Percentiles rank a stretch among this genome's conserved stretches.
Evolutionary conservation across 2,329 filamentous ascomycete genomes (phyloP).

Genomic region (Fusarium verrucosum): DNA sequence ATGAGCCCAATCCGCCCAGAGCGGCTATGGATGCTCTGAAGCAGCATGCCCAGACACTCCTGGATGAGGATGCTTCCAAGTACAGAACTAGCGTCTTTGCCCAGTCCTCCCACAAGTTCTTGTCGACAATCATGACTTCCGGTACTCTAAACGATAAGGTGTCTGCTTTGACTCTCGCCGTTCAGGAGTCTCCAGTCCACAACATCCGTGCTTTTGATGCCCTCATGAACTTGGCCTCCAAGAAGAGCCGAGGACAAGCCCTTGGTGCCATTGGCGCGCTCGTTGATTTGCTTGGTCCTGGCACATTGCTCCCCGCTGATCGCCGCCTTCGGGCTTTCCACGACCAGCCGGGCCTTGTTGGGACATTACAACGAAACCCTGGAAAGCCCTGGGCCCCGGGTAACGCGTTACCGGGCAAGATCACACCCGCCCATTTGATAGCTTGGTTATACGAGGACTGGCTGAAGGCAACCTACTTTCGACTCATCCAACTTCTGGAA

Average conservation of each 20-base stretch:
- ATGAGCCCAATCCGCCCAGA: slow-evolving; percentile 56
- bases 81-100: slow-evolving; percentile 80
- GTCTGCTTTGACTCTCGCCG: slow-evolving; percentile 89
- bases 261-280: slow-evolving; percentile 91
- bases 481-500: slow-evolving; percentile 89
- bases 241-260: slow-evolving; percentile 92
- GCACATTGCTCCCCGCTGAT: slow-evolving; percentile 82
- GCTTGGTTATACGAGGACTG: slow-evolving; percentile 94
- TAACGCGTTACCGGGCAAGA: slow-evolving; percentile 75
- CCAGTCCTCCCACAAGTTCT: slow-evolving; percentile 92
- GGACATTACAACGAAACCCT: slow-evolving; percentile 71
- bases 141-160: slow-evolving; percentile 97
- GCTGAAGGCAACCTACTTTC: slow-evolving; percentile 93
- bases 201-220: slow-evolving; percentile 90
- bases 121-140: slow-evolving; percentile 95
- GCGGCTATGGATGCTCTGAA: slow-evolving; percentile 64
- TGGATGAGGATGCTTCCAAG: slow-evolving; percentile 79
- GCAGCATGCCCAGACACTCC: slow-evolving; percentile 75
- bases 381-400: slow-evolving; percentile 70
- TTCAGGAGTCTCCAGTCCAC: slow-evolving; percentile 96
- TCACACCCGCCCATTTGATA: slow-evolving; percentile 82
- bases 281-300: slow-evolving; percentile 93
- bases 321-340: slow-evolving; percentile 83
- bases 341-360: slow-evolving; percentile 79
- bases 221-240: slow-evolving; percentile 82